Evolutionary conservation across 1,284 basidiomycete species (phyloP).

Genomic region (Ceratobasidium papillatum): DNA sequence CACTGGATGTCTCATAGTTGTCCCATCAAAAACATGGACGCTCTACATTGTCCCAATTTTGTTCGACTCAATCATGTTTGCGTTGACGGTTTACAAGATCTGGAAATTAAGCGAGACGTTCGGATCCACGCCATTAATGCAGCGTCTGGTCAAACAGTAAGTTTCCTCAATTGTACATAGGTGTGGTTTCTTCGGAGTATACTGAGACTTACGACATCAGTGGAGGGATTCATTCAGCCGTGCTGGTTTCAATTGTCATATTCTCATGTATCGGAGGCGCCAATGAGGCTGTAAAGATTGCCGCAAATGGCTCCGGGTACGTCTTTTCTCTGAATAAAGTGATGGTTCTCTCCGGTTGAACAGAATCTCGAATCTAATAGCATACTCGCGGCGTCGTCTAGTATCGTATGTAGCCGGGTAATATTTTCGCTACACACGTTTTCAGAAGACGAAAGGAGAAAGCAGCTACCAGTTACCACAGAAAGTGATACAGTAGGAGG

Average conservation of each 20-base stretch:
- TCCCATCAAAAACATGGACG: neutral
- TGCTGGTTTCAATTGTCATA: neutral
- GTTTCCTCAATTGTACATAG: neutral
- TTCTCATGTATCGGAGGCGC: neutral
- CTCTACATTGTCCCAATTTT: neutral
- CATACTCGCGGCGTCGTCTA: neutral
- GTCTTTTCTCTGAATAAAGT: neutral
- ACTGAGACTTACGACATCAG: neutral
- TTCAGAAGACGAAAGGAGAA: neutral
- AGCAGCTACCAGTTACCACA: neutral
- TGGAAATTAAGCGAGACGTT: conserved; percentile 7
- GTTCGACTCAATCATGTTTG: conserved; percentile 3
- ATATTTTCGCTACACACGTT: conserved; percentile 13
- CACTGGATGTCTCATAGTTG: conserved; percentile 6
- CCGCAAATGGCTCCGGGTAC: conserved; percentile 16
- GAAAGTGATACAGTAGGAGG: neutral
- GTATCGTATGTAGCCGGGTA: conserved; percentile 22
- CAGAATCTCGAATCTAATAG: neutral
- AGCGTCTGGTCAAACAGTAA: neutral
- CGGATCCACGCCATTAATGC: neutral
- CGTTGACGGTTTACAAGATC: neutral
- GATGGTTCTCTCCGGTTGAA: too few relatives aligned
- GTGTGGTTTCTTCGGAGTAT: neutral
- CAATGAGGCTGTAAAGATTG: neutral
- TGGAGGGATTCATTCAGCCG: neutral